These are phyloP conservation scores for Tricholoma bakamatsutake DNA, from an alignment of 768 basidiomycete species.

Conservation along the genomic window DNA sequence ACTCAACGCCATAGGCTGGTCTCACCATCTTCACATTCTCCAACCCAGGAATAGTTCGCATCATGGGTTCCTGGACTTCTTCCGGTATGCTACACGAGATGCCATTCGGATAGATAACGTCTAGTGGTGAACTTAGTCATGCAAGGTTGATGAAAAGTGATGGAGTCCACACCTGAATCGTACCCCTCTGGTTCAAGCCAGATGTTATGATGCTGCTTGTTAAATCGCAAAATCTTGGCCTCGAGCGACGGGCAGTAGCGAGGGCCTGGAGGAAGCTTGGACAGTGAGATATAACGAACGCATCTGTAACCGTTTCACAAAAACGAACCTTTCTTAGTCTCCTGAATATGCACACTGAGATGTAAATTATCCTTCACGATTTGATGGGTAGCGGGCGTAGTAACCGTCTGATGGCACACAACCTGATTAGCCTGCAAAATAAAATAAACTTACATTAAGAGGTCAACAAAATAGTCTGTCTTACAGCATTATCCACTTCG, in stretches of 20 bases:
- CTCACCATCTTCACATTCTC: conserved; percentile 79
- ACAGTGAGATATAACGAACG: neutral
- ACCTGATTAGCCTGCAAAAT: conserved; percentile 61
- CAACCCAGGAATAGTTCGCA: conserved; percentile 79
- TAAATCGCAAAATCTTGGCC: conserved; percentile 77
- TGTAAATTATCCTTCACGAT: conserved; percentile 75
- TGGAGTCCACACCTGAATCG: conserved; percentile 55
- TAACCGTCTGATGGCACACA: conserved; percentile 64
- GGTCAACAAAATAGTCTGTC: conserved; percentile 9
- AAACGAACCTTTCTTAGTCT: conserved; percentile 73
- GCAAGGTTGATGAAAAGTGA: neutral
- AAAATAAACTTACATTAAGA: neutral
- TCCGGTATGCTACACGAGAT: conserved; percentile 84
- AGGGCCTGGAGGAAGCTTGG: conserved; percentile 47
- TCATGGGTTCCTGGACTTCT: conserved; percentile 77
- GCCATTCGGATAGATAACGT: conserved; percentile 87
- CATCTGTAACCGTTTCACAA: neutral
- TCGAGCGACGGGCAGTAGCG: conserved; percentile 91
- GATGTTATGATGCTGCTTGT: conserved; percentile 65
- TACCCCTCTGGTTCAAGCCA: conserved; percentile 95
- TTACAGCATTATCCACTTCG: conserved; percentile 65
- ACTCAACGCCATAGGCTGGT: conserved; percentile 92
- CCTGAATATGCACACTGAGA: conserved; percentile 78
- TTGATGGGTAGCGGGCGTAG: conserved; percentile 67
- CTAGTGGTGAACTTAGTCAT: conserved; percentile 27